Conservation (phyloP, 2,329 filamentous ascomycete genomes). For the Hypoxylon sp. region DNA sequence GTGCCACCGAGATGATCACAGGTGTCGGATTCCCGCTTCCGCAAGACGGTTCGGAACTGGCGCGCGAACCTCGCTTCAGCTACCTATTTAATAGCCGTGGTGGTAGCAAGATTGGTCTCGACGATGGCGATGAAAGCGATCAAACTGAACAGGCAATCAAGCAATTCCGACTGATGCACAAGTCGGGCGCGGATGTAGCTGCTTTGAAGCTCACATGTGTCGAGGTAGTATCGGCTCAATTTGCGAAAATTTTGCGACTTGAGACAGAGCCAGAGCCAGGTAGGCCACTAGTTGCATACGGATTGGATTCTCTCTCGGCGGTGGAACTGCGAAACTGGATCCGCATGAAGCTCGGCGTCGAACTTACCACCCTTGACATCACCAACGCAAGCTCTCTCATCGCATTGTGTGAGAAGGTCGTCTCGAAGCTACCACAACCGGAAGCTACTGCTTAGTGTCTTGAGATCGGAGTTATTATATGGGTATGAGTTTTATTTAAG, state of each 20-base stretch:
- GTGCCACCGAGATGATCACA: conserved; percentile 45
- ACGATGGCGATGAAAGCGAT: conserved; percentile 15
- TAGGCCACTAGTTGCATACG: conserved; percentile 51
- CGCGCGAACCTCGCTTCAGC: conserved; percentile 49
- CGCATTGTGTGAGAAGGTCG: conserved; percentile 51
- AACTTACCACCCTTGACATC: conserved; percentile 52
- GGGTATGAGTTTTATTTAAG: neutral
- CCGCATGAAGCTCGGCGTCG: conserved; percentile 46
- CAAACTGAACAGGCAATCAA: conserved; percentile 16
- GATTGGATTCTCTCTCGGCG: conserved; percentile 53
- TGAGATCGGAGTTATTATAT: conserved; percentile 7
- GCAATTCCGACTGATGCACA: conserved; percentile 15
- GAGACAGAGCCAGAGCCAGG: conserved; percentile 23
- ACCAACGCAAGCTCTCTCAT: conserved; percentile 49
- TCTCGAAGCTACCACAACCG: conserved; percentile 20
- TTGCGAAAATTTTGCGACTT: conserved; percentile 28
- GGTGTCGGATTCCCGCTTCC: conserved; percentile 50
- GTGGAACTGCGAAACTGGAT: conserved; percentile 54
- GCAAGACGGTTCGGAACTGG: conserved; percentile 45
- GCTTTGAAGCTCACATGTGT: conserved; percentile 13
- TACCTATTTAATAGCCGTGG: conserved; percentile 29
- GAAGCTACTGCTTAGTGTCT: conserved; percentile 12
- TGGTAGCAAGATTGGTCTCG: conserved; percentile 8
- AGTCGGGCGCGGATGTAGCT: conserved; percentile 16
- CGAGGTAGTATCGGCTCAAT: conserved; percentile 14